phyloP scores from a whole-genome alignment of 768 basidiomycete species.

The Auriscalpium vulgare region DNA sequence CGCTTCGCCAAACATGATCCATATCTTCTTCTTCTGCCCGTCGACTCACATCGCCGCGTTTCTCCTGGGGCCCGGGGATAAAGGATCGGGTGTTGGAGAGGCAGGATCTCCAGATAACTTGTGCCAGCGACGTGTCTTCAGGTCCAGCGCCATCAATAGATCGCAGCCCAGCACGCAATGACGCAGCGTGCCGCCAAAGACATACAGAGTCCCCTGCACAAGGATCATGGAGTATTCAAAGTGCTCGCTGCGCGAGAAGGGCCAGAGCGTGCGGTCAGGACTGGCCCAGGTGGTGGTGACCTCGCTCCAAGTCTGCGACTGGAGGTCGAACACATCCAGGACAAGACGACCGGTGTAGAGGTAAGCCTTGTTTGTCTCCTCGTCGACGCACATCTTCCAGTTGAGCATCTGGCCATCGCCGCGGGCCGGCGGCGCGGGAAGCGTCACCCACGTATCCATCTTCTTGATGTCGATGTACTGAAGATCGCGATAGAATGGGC shows the following conservation, averaged over 20 bases:
- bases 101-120: neutral
- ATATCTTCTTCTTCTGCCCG: slow-evolving; percentile 20
- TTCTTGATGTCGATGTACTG: neutral
- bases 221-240: slow-evolving; percentile 3
- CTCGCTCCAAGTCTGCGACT: neutral
- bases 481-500: neutral
- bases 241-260: neutral
- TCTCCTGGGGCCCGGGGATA: slow-evolving; percentile 25
- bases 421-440: neutral
- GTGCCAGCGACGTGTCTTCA: neutral
- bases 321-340: slow-evolving; percentile 26
- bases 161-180: neutral
- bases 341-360: slow-evolving; percentile 24
- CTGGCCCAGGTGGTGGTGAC: slow-evolving; percentile 10
- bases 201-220: slow-evolving; percentile 25
- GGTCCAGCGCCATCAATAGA: neutral
- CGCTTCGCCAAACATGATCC: slow-evolving; percentile 24
- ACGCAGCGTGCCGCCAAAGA: slow-evolving; percentile 17
- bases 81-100: neutral
- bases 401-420: neutral
- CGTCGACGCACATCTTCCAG: neutral
- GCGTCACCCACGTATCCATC: neutral
- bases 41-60: slow-evolving; percentile 26
- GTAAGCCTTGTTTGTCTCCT: slow-evolving; percentile 18
- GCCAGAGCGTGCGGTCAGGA: slow-evolving; percentile 7